These are phyloP conservation scores for Suhomyces taliae DNA, from an alignment of 1,139 yeast species.

Conservation along the genomic window DNA sequence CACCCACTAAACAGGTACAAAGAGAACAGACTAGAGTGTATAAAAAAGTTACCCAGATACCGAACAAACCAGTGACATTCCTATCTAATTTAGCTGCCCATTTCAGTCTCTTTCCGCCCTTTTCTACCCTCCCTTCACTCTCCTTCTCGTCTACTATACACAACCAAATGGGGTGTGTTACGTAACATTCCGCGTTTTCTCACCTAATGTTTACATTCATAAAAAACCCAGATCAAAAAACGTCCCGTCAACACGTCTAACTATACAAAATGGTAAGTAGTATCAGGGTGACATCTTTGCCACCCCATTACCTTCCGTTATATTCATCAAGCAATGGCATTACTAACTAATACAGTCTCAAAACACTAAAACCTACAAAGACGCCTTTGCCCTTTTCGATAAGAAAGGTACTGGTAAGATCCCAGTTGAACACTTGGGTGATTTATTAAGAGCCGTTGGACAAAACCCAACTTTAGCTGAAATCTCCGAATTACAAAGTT, in stretches of 20 bases:
- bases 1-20: no score
- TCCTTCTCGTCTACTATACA: not conserved
- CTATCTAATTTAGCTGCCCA: no score
- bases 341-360: constrained; percentile 33
- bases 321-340: not conserved
- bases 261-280: constrained; percentile 5
- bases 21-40: no score
- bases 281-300: no score
- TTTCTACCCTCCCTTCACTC: not conserved
- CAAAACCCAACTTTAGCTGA: constrained; percentile 97
- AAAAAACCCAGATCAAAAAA: constrained; percentile 4
- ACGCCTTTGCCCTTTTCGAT: constrained; percentile 96
- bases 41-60: no score
- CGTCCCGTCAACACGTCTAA: constrained; percentile 1
- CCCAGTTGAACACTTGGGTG: constrained; percentile 86
- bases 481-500: constrained; percentile 68
- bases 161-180: constrained; percentile 2
- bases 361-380: constrained; percentile 78
- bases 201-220: constrained; percentile 8
- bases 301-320: not conserved
- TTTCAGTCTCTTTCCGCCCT: no score
- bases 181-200: constrained; percentile 4
- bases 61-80: no score
- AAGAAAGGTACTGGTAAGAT: constrained; percentile 95
- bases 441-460: constrained; percentile 92